These are phyloP conservation scores for Pestalotiopsis fici DNA, from an alignment of 2,329 filamentous ascomycete species.

Conservation along the genomic window DNA sequence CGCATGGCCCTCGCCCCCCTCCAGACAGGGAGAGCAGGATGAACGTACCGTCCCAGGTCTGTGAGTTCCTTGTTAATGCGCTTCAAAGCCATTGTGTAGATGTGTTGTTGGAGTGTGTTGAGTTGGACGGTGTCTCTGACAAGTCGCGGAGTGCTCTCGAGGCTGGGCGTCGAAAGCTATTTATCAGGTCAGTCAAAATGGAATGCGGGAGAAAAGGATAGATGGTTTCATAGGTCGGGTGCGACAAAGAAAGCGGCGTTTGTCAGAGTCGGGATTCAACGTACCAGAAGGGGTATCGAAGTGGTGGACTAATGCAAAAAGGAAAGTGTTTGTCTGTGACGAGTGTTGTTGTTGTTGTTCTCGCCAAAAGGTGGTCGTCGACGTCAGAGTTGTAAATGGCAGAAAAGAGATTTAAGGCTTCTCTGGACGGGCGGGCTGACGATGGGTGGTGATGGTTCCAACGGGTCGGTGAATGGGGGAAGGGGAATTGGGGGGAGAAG, in stretches of 20 bases:
- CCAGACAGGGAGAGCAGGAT: conserved; percentile 12
- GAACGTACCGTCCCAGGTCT: conserved; percentile 80
- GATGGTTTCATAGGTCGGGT: conserved; percentile 7
- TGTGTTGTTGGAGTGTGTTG: conserved; percentile 12
- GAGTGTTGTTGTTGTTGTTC: neutral
- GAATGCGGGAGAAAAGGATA: conserved; percentile 25
- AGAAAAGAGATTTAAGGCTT: neutral
- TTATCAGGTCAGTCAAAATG: conserved; percentile 26
- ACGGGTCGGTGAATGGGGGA: neutral
- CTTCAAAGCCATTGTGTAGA: conserved; percentile 78
- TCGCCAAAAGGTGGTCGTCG: neutral
- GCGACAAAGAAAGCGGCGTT: neutral
- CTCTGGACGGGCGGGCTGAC: neutral
- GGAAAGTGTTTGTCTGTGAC: too few relatives aligned
- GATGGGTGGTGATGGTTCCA: neutral
- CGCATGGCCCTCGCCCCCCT: conserved; percentile 10
- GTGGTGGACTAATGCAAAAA: neutral
- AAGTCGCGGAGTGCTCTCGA: conserved; percentile 17
- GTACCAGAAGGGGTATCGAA: neutral
- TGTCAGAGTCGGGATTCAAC: neutral
- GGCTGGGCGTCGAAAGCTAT: conserved; percentile 22
- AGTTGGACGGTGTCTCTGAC: conserved; percentile 11
- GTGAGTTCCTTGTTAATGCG: conserved; percentile 93
- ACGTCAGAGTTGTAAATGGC: neutral
- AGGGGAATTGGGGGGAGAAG: neutral